Evolutionary conservation across 805 yeast species (phyloP).

Genomic region (Ogataea nakhonphanomensis): DNA sequence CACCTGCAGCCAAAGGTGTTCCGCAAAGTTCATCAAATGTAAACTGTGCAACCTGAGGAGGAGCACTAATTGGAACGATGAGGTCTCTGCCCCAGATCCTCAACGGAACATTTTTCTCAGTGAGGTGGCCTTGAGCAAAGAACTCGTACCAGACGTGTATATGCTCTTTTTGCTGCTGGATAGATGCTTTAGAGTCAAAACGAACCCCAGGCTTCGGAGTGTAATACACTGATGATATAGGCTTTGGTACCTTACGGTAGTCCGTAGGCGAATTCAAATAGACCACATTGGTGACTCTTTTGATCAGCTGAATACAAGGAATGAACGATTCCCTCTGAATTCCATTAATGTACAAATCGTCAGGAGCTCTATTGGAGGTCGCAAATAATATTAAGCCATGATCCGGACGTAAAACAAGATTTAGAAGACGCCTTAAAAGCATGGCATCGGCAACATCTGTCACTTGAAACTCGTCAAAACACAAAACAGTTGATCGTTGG

Average conservation of each 20-base stretch:
- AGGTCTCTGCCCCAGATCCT: slow-evolving; percentile 89
- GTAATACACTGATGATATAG: slow-evolving; percentile 74
- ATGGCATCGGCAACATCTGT: slow-evolving; percentile 99
- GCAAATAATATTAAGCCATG: slow-evolving; percentile 88
- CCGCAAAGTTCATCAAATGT: slow-evolving; percentile 87
- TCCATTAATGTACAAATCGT: slow-evolving; percentile 89
- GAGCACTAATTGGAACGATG: slow-evolving; percentile 69
- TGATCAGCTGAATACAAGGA: slow-evolving; percentile 84
- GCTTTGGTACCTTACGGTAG: slow-evolving; percentile 84
- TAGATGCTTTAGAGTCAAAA: slow-evolving; percentile 49
- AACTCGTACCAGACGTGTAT: slow-evolving; percentile 73
- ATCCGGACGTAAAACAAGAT: slow-evolving; percentile 61
- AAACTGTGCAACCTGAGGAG: slow-evolving; percentile 84
- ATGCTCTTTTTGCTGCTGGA: slow-evolving; percentile 54
- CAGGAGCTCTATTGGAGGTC: slow-evolving; percentile 94
- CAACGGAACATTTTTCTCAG: slow-evolving; percentile 36
- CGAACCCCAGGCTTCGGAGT: slow-evolving; percentile 63
- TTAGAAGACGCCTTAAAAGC: slow-evolving; percentile 76
- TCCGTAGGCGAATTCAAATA: slow-evolving; percentile 89
- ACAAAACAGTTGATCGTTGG: slow-evolving; percentile 67
- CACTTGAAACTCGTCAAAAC: slow-evolving; percentile 97
- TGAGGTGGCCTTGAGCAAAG: slow-evolving; percentile 60
- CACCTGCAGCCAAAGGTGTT: slow-evolving; percentile 86
- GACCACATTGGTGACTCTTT: slow-evolving; percentile 70
- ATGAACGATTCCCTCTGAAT: slow-evolving; percentile 88